Evolutionary conservation across 2,329 filamentous ascomycete genomes (phyloP), one percentile per base, ranked within the genome.

Genomic region (Didymella lethalis): DNA sequence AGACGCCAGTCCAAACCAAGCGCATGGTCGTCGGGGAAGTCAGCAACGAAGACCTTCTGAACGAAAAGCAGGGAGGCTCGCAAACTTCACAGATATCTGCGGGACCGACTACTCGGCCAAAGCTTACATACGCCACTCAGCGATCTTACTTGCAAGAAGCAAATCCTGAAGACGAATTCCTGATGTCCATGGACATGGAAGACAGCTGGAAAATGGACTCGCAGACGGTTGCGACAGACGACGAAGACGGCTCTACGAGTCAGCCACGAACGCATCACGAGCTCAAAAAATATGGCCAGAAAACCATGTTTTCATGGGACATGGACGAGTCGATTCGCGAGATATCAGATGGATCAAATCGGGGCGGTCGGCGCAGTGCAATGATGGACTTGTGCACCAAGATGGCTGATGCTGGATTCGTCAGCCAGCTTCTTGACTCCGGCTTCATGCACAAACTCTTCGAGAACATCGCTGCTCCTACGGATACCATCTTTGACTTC

Each of bases 361-460:
- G 77, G 34, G 80, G 81, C 16, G 69, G 75, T 16, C 79, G 81
- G 59, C 81, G 85, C 43, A 84, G 78, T 66, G 82, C 83, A 2
- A 77, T 88, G 59, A 74, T 86, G 38, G 84, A 87, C 52, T 74
- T 88, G n/a, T 81, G 82, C 50, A 75, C 73, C 26, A 86, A 84
- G 64, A 75, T 88, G 56, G 65, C 78, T 3, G 82, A 88, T 48
- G 87, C 88, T 67, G 81, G 81, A 0, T 93, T 91, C 66, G 80
- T 86, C 28, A 81, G 83, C 18, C 88, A 90, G 61, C 93, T 97
- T 67, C 83, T 90, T 20, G 88, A 93, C 61, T 88, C 92, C 64
- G 86, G 87, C 7, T 86, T 90, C 55, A 90, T 92, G 61, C 84
- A 87, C 53, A 85, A 85, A 29, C 81, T 97, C 16, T 85, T 92